These are phyloP conservation scores for Diaporthe sp. DNA, from an alignment of 2,329 filamentous ascomycete genomes.

Conservation along the genomic window DNA sequence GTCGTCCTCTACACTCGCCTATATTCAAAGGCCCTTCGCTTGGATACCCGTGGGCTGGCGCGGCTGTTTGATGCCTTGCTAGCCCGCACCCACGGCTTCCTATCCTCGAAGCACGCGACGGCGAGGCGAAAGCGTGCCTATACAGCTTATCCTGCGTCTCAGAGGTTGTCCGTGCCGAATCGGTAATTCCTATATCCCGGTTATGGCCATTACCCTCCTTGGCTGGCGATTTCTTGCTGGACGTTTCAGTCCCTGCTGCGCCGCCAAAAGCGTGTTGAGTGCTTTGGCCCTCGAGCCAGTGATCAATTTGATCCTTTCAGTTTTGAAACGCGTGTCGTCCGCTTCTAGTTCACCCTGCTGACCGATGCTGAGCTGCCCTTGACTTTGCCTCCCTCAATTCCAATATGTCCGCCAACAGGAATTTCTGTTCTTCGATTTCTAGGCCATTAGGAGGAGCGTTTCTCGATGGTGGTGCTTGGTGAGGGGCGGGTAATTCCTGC, in stretches of 20 bases:
- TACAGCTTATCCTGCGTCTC: background rate
- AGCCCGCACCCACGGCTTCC: background rate
- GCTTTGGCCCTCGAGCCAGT: background rate
- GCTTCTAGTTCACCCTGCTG: constrained; percentile 25
- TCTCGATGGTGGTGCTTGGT: constrained; percentile 30
- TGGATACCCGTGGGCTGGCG: background rate
- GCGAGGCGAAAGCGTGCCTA: background rate
- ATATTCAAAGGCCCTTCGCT: background rate
- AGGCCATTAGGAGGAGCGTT: constrained; percentile 30
- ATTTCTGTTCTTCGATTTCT: constrained; percentile 35
- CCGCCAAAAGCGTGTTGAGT: background rate
- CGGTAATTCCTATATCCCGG: background rate
- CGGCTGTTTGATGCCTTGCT: background rate
- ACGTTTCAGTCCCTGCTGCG: background rate
- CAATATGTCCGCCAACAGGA: constrained; percentile 32
- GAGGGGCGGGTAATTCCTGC: constrained; percentile 33
- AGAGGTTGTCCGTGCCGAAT: background rate
- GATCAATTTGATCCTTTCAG: background rate
- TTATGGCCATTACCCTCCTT: background rate
- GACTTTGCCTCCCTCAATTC: constrained; percentile 26
- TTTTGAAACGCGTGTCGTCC: background rate
- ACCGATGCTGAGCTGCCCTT: background rate
- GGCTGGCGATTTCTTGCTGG: background rate
- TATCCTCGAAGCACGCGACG: background rate
- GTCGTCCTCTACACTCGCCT: background rate